phyloP scores from a whole-genome alignment of 306 rosid species.

The Fagus crenata region DNA sequence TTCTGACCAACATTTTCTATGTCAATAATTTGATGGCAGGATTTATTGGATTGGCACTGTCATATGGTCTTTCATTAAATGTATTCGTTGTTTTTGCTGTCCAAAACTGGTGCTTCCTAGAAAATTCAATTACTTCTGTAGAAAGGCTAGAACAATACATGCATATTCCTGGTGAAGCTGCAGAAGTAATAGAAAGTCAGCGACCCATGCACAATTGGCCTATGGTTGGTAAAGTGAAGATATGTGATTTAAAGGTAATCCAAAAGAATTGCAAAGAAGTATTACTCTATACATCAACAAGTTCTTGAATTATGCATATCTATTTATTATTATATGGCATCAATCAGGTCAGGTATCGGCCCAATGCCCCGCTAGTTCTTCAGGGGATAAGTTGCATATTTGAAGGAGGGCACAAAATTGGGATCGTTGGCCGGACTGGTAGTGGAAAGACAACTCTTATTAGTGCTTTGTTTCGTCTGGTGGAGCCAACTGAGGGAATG shows the following conservation, averaged over 20 bases:
- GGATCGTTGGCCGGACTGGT: conserved; percentile 43
- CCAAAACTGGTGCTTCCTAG: conserved; percentile 28
- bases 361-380: conserved; percentile 28
- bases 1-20: background rate
- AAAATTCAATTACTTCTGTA: conserved; percentile 30
- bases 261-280: too few relatives aligned
- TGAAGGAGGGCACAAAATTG: conserved; percentile 38
- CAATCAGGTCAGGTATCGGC: conserved; percentile 33
- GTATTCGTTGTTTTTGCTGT: conserved; percentile 16
- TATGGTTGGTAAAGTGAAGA: conserved; percentile 29
- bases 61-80: conserved; percentile 33
- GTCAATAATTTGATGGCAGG: conserved; percentile 11
- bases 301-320: background rate
- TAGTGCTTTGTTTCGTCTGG: conserved; percentile 34
- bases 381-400: conserved; percentile 29
- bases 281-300: background rate
- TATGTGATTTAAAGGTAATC: conserved; percentile 32
- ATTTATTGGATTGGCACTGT: conserved; percentile 37
- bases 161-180: conserved; percentile 38
- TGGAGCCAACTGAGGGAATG: conserved; percentile 33
- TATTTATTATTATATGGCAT: background rate
- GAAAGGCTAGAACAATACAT: conserved; percentile 40
- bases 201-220: conserved; percentile 34
- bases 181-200: conserved; percentile 16
- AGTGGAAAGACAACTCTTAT: conserved; percentile 43